These are phyloP conservation scores for Chrysoporthe austroafricana DNA, from an alignment of 2,329 filamentous ascomycete genomes.

Conservation along the genomic window DNA sequence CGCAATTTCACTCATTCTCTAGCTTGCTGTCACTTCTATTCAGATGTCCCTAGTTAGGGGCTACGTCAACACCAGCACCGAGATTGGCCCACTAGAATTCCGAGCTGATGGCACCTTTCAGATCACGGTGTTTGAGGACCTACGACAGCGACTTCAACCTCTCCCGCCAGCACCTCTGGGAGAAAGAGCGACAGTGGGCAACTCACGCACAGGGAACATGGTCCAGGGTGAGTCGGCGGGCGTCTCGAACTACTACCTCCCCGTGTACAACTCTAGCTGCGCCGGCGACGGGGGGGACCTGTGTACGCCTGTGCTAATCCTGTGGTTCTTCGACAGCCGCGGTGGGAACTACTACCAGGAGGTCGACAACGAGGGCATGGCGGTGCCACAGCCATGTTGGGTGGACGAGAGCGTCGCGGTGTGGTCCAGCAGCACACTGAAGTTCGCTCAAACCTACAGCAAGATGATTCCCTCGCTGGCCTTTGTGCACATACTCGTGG, in stretches of 20 bases:
- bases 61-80: neutral
- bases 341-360: constrained; percentile 50
- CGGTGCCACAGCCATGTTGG: constrained; percentile 43
- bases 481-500: constrained; percentile 53
- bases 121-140: constrained; percentile 67
- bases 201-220: constrained; percentile 35
- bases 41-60: neutral
- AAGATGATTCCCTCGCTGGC: constrained; percentile 47
- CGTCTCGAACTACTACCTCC: constrained; percentile 39
- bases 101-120: constrained; percentile 51
- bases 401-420: constrained; percentile 47
- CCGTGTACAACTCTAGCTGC: constrained; percentile 35
- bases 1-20: neutral
- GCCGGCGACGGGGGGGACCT: neutral
- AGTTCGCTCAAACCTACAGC: no score
- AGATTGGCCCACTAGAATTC: constrained; percentile 38
- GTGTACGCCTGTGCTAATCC: constrained; percentile 41
- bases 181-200: constrained; percentile 32
- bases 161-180: constrained; percentile 40
- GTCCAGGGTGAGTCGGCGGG: constrained; percentile 30
- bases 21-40: neutral
- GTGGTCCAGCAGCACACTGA: constrained; percentile 46
- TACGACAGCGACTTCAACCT: constrained; percentile 59
- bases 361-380: constrained; percentile 26
- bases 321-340: constrained; percentile 67